Percentiles rank a stretch among this genome's conserved stretches.
These are phyloP conservation scores for Diaporthe velutina DNA, from an alignment of 2,329 filamentous ascomycete species.

Conservation along the genomic window DNA sequence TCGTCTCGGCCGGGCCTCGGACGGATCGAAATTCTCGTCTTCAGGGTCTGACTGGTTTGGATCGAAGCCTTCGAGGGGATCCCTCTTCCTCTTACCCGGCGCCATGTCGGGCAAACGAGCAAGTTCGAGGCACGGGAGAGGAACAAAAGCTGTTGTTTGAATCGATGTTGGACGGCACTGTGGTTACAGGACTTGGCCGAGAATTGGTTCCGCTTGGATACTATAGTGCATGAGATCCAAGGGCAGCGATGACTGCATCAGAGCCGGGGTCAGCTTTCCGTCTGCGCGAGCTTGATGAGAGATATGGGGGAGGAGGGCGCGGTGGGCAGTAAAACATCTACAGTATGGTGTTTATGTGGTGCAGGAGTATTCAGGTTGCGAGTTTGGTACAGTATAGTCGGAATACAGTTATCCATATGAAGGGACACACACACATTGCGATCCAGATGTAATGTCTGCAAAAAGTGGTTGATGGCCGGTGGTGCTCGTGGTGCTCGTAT, in stretches of 20 bases:
- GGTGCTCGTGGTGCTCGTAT: conserved; percentile 37
- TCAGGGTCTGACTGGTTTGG: conserved; percentile 76
- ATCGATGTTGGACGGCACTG: background rate
- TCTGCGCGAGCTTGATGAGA: background rate
- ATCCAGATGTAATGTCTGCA: conserved; percentile 14
- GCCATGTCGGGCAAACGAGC: conserved; percentile 46
- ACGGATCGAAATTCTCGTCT: conserved; percentile 75
- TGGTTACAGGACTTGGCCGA: background rate
- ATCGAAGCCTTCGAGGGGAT: conserved; percentile 69
- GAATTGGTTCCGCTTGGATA: conserved; percentile 2
- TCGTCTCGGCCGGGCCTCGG: conserved; percentile 58
- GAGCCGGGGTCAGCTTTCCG: background rate
- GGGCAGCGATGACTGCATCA: background rate
- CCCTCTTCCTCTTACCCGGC: conserved; percentile 69
- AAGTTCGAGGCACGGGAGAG: conserved; percentile 6
- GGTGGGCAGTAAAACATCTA: conserved; percentile 19
- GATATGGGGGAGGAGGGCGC: background rate
- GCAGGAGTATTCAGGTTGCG: background rate
- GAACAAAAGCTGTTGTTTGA: conserved; percentile 3
- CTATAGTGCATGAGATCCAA: conserved; percentile 2
- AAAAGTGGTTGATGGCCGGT: conserved; percentile 3
- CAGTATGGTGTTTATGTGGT: background rate
- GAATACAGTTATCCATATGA: background rate
- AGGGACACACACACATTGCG: conserved; percentile 31
- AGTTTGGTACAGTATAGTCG: background rate